Evolutionary conservation across 2,329 filamentous ascomycete genomes (phyloP), one percentile per base, ranked within the genome.

Genomic region (Chaetomium strumarium): DNA sequence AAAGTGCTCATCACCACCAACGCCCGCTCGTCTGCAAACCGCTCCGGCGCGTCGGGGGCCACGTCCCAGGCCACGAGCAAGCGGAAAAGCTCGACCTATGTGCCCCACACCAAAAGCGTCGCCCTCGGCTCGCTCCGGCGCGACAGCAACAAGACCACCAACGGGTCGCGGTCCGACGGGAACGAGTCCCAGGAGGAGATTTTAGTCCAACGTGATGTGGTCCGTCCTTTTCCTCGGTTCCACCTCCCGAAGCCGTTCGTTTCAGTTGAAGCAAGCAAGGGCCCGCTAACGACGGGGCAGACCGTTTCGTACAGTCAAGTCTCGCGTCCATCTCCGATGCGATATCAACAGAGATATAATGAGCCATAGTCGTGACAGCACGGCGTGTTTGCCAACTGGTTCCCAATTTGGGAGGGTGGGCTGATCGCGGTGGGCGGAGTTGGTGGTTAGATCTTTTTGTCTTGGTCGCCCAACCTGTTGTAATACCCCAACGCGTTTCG

Each of bases 191-290:
- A 57, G 49, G 58, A 60, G 50, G 57, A 60, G 33, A 60, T 60
- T 12, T 56, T 72, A 6, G 54, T 77, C 3, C 66, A 69, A 20
- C 59, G 72, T 34, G 56, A 58, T 30, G 44, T 56, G 31, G 54
- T 58, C 9, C 42, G 56, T 42, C 11, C 16, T 19, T n/a, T 10
- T 19, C 5, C 20, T 17, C 13, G 11, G 10, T 14, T 7, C 24
- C 16, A 12, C 5, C 29, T 17, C 7, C 10, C 11, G 2, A 24
- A 2, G 6, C 9, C 8, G 16, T 38, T 41, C 13, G 41, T 14
- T 49, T 33, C 9, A 11, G 6, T 4, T 4, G 4, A 7, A 24
- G 24, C 24, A 24, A 24, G 24, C 24, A 7, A 4, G 24, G 24
- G 24, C 24, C n/a, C 4, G 24, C 24, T 39, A 13, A 24, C 33